Evolutionary conservation across 1,284 basidiomycete genomes (phyloP).

Genomic region (Malassezia brasiliensis): DNA sequence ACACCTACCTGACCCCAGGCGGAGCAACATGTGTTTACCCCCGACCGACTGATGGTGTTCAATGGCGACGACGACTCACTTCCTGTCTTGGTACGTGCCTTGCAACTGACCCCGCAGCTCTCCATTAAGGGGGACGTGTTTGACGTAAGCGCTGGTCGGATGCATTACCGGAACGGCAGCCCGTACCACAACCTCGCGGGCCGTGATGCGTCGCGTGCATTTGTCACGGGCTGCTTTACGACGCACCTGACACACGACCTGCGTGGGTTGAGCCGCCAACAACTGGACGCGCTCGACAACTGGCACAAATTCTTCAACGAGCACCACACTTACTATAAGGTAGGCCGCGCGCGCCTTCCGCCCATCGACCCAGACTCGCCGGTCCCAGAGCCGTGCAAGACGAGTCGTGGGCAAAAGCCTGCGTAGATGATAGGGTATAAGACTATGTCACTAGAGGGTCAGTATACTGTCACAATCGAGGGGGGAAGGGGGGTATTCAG

Average conservation of each 20-base stretch:
- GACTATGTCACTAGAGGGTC: neutral
- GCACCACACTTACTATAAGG: slow-evolving; percentile 32
- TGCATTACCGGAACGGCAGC: slow-evolving; percentile 62
- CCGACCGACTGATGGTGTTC: slow-evolving; percentile 59
- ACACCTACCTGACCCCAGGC: slow-evolving; percentile 10
- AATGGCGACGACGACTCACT: slow-evolving; percentile 55
- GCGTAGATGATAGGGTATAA: slow-evolving; percentile 1
- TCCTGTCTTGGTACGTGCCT: slow-evolving; percentile 4
- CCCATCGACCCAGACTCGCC: slow-evolving; percentile 26
- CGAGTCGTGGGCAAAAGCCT: slow-evolving; percentile 18
- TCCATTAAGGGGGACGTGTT: slow-evolving; percentile 78
- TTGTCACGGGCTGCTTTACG: slow-evolving; percentile 45
- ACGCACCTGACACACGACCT: slow-evolving; percentile 43
- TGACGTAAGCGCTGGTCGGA: slow-evolving; percentile 67
- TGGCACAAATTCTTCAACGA: slow-evolving; percentile 39
- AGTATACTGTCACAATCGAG: neutral
- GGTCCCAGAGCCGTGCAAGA: slow-evolving; percentile 28
- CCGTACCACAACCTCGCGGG: slow-evolving; percentile 43
- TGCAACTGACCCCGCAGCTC: slow-evolving; percentile 10
- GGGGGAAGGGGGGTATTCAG: slow-evolving; percentile 1
- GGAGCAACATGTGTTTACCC: slow-evolving; percentile 61
- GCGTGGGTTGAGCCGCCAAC: slow-evolving; percentile 31
- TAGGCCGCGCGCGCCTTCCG: slow-evolving; percentile 32
- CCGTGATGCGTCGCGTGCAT: slow-evolving; percentile 41
- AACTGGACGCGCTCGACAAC: slow-evolving; percentile 25